Percentiles rank a stretch among this genome's conserved stretches.
phyloP scores from a whole-genome alignment of 2,329 filamentous ascomycete genomes.

The Xylaria multiplex region DNA sequence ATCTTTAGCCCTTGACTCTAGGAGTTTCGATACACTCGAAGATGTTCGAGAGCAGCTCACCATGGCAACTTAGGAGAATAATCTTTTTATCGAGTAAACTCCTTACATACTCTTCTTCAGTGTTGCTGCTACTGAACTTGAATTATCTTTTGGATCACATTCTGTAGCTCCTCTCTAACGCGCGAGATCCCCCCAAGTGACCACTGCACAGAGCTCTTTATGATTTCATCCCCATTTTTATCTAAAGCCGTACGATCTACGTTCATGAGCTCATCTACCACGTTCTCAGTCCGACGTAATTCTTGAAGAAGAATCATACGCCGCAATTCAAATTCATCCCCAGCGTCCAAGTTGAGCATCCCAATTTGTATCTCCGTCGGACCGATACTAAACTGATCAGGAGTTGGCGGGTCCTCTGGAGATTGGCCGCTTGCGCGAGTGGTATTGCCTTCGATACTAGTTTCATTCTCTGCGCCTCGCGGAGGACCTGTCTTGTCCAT shows the following conservation, averaged over 20 bases:
- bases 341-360: slow-evolving; percentile 24
- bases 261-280: slow-evolving; percentile 24
- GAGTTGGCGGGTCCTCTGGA: slow-evolving; percentile 5
- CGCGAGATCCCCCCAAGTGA: slow-evolving; percentile 24
- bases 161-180: slow-evolving; percentile 16
- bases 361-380: slow-evolving; percentile 30
- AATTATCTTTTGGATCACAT: slow-evolving; percentile 27
- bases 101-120: background rate
- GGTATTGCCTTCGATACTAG: background rate
- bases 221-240: slow-evolving; percentile 13
- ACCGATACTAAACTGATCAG: slow-evolving; percentile 14
- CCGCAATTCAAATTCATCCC: slow-evolving; percentile 26
- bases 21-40: no score
- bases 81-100: background rate
- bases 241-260: slow-evolving; percentile 24
- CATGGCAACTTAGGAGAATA: no score
- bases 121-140: background rate
- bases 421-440: background rate
- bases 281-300: slow-evolving; percentile 19
- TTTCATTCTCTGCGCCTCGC: no score
- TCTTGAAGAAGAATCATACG: slow-evolving; percentile 28
- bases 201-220: slow-evolving; percentile 20
- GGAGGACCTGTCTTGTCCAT: background rate
- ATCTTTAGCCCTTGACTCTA: no score
- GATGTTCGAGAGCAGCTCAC: no score